A percentile compares a stretch with the other conserved stretches of the same genome.
These are phyloP conservation scores for Passiflora organensis DNA, from an alignment of 345 rosid genomes.

Conservation along the genomic window DNA sequence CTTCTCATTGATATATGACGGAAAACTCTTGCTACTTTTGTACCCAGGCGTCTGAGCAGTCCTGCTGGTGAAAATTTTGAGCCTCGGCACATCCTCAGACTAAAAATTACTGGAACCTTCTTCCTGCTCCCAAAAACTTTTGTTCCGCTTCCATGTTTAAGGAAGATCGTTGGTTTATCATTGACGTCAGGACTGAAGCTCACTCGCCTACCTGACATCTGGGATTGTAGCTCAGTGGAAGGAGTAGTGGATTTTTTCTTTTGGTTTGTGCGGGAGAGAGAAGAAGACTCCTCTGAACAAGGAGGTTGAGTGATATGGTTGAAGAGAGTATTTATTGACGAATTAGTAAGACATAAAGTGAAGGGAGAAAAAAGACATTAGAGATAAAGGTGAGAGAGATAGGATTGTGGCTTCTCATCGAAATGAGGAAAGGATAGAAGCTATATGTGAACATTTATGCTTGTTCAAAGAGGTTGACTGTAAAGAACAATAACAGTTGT, in stretches of 20 bases:
- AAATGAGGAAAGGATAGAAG: conserved; percentile 12
- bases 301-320: conserved; percentile 26
- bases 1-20: conserved; percentile 40
- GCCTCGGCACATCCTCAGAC: conserved; percentile 34
- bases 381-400: conserved; percentile 10
- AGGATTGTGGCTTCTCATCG: conserved; percentile 8
- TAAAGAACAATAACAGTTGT: background rate
- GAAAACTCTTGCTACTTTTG: conserved; percentile 48
- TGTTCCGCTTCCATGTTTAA: conserved; percentile 35
- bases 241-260: background rate
- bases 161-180: conserved; percentile 35
- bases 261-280: background rate
- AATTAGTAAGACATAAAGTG: conserved; percentile 12
- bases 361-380: background rate
- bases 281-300: conserved; percentile 5
- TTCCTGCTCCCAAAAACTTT: conserved; percentile 28
- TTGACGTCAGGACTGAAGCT: conserved; percentile 59
- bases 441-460: conserved; percentile 1
- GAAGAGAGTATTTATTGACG: conserved; percentile 36
- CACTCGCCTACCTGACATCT: conserved; percentile 54
- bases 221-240: conserved; percentile 5
- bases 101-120: conserved; percentile 39
- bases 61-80: conserved; percentile 41
- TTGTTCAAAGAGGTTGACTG: conserved; percentile 27
- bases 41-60: conserved; percentile 47